A percentile compares a stretch with the other conserved stretches of the same genome.
phyloP scores from a whole-genome alignment of 2,329 filamentous ascomycete species.

The Fusarium sp. region DNA sequence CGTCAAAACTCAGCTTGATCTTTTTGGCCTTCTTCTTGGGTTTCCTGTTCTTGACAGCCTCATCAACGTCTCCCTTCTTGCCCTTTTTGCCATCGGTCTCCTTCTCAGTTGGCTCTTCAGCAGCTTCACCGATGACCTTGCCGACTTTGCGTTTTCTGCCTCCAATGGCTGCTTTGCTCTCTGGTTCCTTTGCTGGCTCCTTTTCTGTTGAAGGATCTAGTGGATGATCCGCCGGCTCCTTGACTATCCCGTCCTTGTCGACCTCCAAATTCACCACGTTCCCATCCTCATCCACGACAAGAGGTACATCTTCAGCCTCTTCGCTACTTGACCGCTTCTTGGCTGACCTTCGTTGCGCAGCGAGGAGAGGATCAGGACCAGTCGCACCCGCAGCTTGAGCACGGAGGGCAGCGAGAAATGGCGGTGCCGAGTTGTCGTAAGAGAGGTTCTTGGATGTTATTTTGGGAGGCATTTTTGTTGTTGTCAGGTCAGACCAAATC shows the following conservation, averaged over 20 bases:
- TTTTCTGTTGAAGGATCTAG: conserved; percentile 44
- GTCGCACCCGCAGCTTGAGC: conserved; percentile 62
- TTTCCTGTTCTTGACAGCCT: conserved; percentile 47
- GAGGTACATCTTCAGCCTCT: conserved; percentile 81
- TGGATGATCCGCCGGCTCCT: conserved; percentile 42
- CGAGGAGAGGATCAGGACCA: conserved; percentile 65
- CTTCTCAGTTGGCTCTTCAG: conserved; percentile 40
- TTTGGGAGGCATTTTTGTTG: conserved; percentile 62
- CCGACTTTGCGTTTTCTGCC: conserved; percentile 67
- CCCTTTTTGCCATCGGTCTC: conserved; percentile 27
- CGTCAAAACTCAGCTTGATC: conserved; percentile 76
- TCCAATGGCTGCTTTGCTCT: conserved; percentile 48
- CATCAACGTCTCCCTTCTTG: conserved; percentile 39
- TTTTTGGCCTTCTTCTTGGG: conserved; percentile 70
- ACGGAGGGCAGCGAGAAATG: conserved; percentile 70
- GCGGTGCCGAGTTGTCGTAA: conserved; percentile 71
- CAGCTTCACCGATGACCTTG: conserved; percentile 51
- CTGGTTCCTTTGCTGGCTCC: conserved; percentile 47
- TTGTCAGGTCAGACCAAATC: neutral
- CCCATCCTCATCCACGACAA: conserved; percentile 79
- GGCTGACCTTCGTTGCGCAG: conserved; percentile 60
- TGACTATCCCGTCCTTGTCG: conserved; percentile 57
- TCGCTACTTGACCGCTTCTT: conserved; percentile 72
- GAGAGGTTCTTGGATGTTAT: conserved; percentile 78
- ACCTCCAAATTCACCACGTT: conserved; percentile 69